These are phyloP conservation scores for Mucor racemosus DNA, from an alignment of 371 early-diverging fungal genomes.

Conservation along the genomic window DNA sequence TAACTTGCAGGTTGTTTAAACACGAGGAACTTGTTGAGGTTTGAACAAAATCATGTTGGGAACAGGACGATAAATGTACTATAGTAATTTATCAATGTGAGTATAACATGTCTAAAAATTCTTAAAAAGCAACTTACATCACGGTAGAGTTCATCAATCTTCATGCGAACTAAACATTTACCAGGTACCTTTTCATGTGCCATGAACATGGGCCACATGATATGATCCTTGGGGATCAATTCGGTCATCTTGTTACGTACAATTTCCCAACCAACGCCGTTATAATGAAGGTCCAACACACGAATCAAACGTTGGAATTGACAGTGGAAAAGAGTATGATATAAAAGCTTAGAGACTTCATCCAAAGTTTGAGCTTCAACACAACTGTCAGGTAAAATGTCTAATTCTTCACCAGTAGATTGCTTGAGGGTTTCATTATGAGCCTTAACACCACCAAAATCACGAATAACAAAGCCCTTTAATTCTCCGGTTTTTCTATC, in stretches of 20 bases:
- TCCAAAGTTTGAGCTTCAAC: conserved; percentile 58
- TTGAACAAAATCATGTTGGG: conserved; percentile 67
- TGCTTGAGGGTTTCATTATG: conserved; percentile 58
- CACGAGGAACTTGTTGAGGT: conserved; percentile 31
- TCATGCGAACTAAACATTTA: conserved; percentile 75
- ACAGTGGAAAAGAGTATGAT: conserved; percentile 74
- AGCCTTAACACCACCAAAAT: conserved; percentile 77
- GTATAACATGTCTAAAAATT: too few species aligned
- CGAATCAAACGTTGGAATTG: conserved; percentile 74
- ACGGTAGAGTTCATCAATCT: conserved; percentile 70
- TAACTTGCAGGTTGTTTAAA: neutral
- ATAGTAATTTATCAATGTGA: conserved; percentile 7
- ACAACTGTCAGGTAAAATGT: conserved; percentile 64
- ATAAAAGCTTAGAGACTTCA: conserved; percentile 66
- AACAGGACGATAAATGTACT: conserved; percentile 66
- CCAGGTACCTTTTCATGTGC: conserved; percentile 47
- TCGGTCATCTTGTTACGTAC: conserved; percentile 54
- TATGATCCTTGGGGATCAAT: conserved; percentile 53
- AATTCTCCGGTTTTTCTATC: conserved; percentile 59
- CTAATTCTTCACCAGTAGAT: conserved; percentile 50
- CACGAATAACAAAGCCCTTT: conserved; percentile 71
- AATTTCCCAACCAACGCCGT: conserved; percentile 69
- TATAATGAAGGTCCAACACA: conserved; percentile 67
- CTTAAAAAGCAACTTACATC: conserved; percentile 51
- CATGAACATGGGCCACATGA: conserved; percentile 56